A percentile compares a stretch with the other conserved stretches of the same genome.
phyloP scores from a whole-genome alignment of 2,329 filamentous ascomycete species.

The Neopestalotiopsis rosae region DNA sequence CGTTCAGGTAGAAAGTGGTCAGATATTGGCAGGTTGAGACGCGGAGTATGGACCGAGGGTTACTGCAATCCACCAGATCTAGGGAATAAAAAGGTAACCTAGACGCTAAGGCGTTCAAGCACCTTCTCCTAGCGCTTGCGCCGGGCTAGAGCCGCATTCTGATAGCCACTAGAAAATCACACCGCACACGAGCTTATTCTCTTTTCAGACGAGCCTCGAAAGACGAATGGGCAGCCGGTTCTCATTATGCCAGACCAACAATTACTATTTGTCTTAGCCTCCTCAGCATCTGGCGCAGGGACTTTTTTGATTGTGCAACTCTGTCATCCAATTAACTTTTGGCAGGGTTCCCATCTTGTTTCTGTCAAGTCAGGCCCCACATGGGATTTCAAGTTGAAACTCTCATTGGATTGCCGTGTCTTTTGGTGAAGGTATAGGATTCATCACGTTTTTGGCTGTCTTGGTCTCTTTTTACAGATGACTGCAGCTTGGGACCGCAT shows the following conservation, averaged over 20 bases:
- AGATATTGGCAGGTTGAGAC: no score
- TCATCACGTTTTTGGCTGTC: neutral
- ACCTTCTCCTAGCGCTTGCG: neutral
- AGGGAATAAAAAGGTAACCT: neutral
- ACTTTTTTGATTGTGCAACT: slow-evolving; percentile 1
- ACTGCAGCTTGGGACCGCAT: neutral
- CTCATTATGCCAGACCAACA: neutral
- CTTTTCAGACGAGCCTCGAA: neutral
- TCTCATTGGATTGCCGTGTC: slow-evolving; percentile 6
- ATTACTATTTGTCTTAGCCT: neutral
- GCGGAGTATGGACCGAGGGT: no score
- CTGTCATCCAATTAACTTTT: neutral
- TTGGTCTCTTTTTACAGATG: neutral
- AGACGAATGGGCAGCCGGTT: neutral
- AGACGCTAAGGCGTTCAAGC: neutral
- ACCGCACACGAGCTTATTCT: neutral
- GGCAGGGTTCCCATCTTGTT: neutral
- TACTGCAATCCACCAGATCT: neutral
- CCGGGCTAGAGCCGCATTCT: neutral
- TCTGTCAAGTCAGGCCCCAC: neutral
- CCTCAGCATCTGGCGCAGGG: neutral
- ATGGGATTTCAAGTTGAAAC: neutral
- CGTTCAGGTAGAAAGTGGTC: neutral
- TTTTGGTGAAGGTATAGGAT: neutral
- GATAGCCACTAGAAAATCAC: neutral